Conservation (phyloP, 164 flowering plant species). For the Vitis labrusca region DNA sequence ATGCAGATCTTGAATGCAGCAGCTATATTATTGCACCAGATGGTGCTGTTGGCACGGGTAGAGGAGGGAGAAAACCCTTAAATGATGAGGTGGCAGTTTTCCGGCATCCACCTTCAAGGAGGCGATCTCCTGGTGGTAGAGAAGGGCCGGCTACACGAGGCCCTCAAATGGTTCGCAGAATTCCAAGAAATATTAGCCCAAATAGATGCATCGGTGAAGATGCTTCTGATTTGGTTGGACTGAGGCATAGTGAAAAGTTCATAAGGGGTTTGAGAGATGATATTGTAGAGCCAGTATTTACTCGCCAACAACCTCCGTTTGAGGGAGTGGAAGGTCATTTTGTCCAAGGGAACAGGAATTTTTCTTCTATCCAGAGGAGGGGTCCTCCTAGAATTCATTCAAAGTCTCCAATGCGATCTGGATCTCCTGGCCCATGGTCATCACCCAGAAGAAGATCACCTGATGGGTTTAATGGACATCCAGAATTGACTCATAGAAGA, state of each 20-base stretch:
- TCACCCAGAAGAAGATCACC: slow-evolving; percentile 59
- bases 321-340: slow-evolving; percentile 43
- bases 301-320: slow-evolving; percentile 43
- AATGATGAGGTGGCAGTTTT: slow-evolving; percentile 36
- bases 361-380: slow-evolving; percentile 45
- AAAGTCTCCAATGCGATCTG: slow-evolving; percentile 55
- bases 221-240: slow-evolving; percentile 38
- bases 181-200: slow-evolving; percentile 51
- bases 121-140: slow-evolving; percentile 52
- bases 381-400: slow-evolving; percentile 41
- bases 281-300: slow-evolving; percentile 28
- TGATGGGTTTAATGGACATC: slow-evolving; percentile 46
- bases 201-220: slow-evolving; percentile 34
- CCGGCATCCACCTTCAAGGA: slow-evolving; percentile 41
- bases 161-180: slow-evolving; percentile 38
- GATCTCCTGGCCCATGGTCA: slow-evolving; percentile 62
- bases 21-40: slow-evolving; percentile 30
- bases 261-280: slow-evolving; percentile 45
- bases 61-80: slow-evolving; percentile 45
- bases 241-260: slow-evolving; percentile 44
- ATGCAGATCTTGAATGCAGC: slow-evolving; percentile 31
- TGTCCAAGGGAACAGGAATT: slow-evolving; percentile 36
- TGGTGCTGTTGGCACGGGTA: slow-evolving; percentile 34
- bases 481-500: slow-evolving; percentile 40
- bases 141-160: slow-evolving; percentile 38